phyloP scores from a whole-genome alignment of 31 red algal species.

The Asparagopsis taxiformis region DNA sequence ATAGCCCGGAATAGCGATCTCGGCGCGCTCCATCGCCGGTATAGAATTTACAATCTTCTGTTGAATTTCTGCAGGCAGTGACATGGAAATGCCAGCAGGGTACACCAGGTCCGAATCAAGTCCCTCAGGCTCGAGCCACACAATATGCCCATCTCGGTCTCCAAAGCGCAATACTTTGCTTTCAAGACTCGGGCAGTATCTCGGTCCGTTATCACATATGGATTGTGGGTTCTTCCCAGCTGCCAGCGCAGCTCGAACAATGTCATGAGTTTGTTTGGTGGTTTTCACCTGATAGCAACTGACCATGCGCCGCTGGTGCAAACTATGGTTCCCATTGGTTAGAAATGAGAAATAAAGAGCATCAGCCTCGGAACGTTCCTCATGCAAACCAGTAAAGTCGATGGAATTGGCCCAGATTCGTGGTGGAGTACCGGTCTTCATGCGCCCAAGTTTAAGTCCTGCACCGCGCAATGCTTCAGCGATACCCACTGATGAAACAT shows the following conservation, averaged over 20 bases:
- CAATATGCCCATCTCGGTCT: constrained; percentile 58
- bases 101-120: constrained; percentile 57
- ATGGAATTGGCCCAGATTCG: constrained; percentile 39
- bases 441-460: constrained; percentile 40
- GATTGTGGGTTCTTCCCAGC: constrained; percentile 19
- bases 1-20: constrained; percentile 61
- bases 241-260: constrained; percentile 51
- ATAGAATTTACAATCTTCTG: constrained; percentile 62
- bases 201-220: constrained; percentile 44
- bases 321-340: constrained; percentile 4
- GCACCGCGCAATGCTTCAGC: constrained; percentile 16
- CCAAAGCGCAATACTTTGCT: constrained; percentile 68
- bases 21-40: constrained; percentile 57
- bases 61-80: constrained; percentile 53
- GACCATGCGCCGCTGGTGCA: background rate
- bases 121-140: constrained; percentile 83
- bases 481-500: constrained; percentile 36
- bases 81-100: constrained; percentile 63
- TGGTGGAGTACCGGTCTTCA: constrained; percentile 83
- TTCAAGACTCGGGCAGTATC: constrained; percentile 81
- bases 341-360: constrained; percentile 48
- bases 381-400: constrained; percentile 36
- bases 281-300: constrained; percentile 51
- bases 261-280: constrained; percentile 43
- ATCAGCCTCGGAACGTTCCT: constrained; percentile 27